These are phyloP conservation scores for Letharia lupina DNA, from an alignment of 495 filamentous ascomycete genomes.

Conservation along the genomic window DNA sequence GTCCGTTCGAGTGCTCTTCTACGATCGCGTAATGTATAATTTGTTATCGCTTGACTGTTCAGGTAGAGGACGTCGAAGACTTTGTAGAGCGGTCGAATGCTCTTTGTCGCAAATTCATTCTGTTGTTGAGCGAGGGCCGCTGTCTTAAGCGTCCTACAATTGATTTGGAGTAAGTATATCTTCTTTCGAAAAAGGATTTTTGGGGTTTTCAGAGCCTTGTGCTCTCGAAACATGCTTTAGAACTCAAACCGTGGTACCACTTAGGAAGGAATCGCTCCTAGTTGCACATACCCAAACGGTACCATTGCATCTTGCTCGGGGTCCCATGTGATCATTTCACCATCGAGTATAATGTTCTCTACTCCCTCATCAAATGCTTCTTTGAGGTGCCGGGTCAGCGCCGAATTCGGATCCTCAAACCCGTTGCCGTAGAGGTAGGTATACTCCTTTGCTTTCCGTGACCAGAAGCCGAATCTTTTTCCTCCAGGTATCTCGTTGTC, in stretches of 20 bases:
- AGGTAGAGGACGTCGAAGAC: constrained; percentile 89
- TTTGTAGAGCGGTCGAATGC: constrained; percentile 69
- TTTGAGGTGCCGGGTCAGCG: constrained; percentile 70
- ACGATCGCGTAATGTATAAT: constrained; percentile 75
- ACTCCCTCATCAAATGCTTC: constrained; percentile 72
- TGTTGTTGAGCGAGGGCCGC: constrained; percentile 75
- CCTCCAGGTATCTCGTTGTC: constrained; percentile 61
- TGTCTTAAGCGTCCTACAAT: constrained; percentile 65
- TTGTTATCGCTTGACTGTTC: constrained; percentile 69
- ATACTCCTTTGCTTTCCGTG: constrained; percentile 92
- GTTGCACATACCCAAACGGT: constrained; percentile 54
- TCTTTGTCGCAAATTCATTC: constrained; percentile 59
- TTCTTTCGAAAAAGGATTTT: background rate
- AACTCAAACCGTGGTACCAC: background rate
- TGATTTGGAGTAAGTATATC: background rate
- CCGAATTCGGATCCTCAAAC: constrained; percentile 65
- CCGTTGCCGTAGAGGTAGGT: constrained; percentile 84
- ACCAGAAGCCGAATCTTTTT: constrained; percentile 81
- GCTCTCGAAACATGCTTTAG: background rate
- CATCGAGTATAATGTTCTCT: constrained; percentile 81
- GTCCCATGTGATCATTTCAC: constrained; percentile 99
- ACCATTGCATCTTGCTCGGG: constrained; percentile 76
- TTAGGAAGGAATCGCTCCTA: background rate
- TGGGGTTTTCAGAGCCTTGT: background rate
- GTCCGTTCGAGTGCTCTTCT: constrained; percentile 62